phyloP scores from a whole-genome alignment of 768 basidiomycete genomes.

The Leccinum disarticulatum region DNA sequence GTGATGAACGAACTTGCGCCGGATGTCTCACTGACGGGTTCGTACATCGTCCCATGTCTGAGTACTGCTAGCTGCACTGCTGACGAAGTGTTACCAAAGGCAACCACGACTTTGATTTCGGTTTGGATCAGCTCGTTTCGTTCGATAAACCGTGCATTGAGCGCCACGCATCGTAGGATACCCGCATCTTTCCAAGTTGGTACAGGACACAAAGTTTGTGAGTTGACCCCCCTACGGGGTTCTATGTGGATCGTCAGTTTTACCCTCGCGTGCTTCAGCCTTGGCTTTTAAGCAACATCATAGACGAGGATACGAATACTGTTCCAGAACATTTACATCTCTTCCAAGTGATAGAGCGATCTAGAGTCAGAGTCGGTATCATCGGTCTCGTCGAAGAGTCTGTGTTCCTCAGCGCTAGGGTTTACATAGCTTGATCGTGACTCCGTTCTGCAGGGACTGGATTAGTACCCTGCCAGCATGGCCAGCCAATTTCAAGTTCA shows the following conservation, averaged over 20 bases:
- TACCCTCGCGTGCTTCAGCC: slow-evolving; percentile 47
- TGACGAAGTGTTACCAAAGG: slow-evolving; percentile 43
- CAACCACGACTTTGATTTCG: slow-evolving; percentile 93
- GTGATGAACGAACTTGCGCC: slow-evolving; percentile 80
- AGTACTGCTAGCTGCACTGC: neutral
- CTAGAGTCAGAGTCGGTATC: slow-evolving; percentile 70
- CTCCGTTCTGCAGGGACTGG: slow-evolving; percentile 64
- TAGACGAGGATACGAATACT: slow-evolving; percentile 61
- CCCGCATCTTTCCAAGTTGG: slow-evolving; percentile 63
- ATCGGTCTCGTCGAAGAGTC: slow-evolving; percentile 90
- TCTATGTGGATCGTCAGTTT: neutral
- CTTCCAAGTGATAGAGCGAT: slow-evolving; percentile 66
- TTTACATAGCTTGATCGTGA: neutral
- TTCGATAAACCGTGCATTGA: slow-evolving; percentile 1
- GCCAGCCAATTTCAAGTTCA: slow-evolving; percentile 77
- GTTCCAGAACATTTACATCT: slow-evolving; percentile 63
- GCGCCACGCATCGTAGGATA: slow-evolving; percentile 43
- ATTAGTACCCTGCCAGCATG: slow-evolving; percentile 85
- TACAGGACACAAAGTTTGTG: slow-evolving; percentile 77
- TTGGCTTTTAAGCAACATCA: slow-evolving; percentile 88
- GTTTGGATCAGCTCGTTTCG: slow-evolving; percentile 36
- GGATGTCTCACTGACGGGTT: slow-evolving; percentile 79
- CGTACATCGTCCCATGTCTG: slow-evolving; percentile 25
- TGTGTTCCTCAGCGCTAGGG: slow-evolving; percentile 8
- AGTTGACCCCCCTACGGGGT: slow-evolving; percentile 27